These are phyloP conservation scores for Kurtzmaniella quercitrusa DNA, from an alignment of 1,139 yeast genomes.

Conservation along the genomic window DNA sequence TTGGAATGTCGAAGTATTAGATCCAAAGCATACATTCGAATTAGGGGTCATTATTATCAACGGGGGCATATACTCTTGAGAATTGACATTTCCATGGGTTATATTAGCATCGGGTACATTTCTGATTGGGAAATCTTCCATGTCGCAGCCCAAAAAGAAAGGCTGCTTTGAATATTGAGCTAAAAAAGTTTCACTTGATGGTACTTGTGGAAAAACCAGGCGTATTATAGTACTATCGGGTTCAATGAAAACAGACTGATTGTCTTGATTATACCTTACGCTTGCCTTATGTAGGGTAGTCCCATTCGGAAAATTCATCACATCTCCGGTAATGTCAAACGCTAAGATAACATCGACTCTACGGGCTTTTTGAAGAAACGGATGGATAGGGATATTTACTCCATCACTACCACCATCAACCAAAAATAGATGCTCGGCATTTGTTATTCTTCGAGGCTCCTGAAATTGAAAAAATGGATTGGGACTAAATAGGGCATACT, in stretches of 20 bases:
- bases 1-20: slow-evolving; percentile 62
- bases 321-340: slow-evolving; percentile 39
- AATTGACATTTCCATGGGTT: not conserved
- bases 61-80: slow-evolving; percentile 39
- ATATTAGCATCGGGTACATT: not conserved
- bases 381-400: slow-evolving; percentile 40
- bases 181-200: slow-evolving; percentile 28
- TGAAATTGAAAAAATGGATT: slow-evolving; percentile 60
- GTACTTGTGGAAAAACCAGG: slow-evolving; percentile 36
- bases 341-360: slow-evolving; percentile 32
- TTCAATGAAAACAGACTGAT: slow-evolving; percentile 4
- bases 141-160: slow-evolving; percentile 54
- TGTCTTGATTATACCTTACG: slow-evolving; percentile 17
- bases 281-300: slow-evolving; percentile 19
- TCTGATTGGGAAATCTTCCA: slow-evolving; percentile 28
- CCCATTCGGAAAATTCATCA: slow-evolving; percentile 37
- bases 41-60: slow-evolving; percentile 53
- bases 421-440: slow-evolving; percentile 20
- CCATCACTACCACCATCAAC: slow-evolving; percentile 48
- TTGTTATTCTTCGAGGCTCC: not conserved
- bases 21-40: slow-evolving; percentile 30
- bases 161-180: slow-evolving; percentile 32
- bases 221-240: not conserved
- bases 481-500: slow-evolving; percentile 69
- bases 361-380: slow-evolving; percentile 28